A percentile compares a stretch with the other conserved stretches of the same genome.
These are phyloP conservation scores for Vitis rotundifolia DNA, from an alignment of 164 flowering plant genomes.

Conservation along the genomic window DNA sequence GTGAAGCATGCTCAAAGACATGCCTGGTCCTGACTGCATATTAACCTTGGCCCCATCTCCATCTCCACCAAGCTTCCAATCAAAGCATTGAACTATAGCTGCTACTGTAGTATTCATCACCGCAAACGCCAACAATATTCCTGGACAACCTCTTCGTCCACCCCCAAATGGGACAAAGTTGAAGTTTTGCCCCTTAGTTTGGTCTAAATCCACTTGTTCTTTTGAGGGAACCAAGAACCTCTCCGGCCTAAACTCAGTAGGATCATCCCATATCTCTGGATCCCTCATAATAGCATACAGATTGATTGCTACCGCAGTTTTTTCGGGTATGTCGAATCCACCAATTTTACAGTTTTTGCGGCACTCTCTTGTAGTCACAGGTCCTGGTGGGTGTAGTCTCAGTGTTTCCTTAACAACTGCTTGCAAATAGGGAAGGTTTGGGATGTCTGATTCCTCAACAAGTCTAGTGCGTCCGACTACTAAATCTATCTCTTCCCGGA, in stretches of 20 bases:
- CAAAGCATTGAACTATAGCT: slow-evolving; percentile 21
- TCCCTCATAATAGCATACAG: slow-evolving; percentile 17
- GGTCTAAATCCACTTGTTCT: not conserved
- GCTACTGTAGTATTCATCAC: slow-evolving; percentile 6
- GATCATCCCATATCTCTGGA: slow-evolving; percentile 5
- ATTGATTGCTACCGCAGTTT: slow-evolving; percentile 7
- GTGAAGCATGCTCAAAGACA: slow-evolving; percentile 10
- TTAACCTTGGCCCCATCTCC: not conserved
- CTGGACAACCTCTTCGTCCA: slow-evolving; percentile 16
- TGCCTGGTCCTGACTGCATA: not conserved
- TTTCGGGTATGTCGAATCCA: slow-evolving; percentile 10
- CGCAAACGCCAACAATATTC: not conserved
- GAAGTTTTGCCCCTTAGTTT: not conserved
- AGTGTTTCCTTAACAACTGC: no score
- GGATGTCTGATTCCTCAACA: not conserved
- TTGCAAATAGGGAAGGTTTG: no score
- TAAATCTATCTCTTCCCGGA: slow-evolving; percentile 9
- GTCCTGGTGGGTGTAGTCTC: no score
- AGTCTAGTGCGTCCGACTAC: slow-evolving; percentile 6
- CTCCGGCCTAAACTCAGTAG: not conserved
- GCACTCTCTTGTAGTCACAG: no score
- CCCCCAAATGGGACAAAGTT: slow-evolving; percentile 16
- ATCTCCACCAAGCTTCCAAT: slow-evolving; percentile 7
- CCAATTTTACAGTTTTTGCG: not conserved
- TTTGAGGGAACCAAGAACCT: slow-evolving; percentile 4